Conservation (phyloP, 257 asterid genomes). For the Linaria vulgaris region DNA sequence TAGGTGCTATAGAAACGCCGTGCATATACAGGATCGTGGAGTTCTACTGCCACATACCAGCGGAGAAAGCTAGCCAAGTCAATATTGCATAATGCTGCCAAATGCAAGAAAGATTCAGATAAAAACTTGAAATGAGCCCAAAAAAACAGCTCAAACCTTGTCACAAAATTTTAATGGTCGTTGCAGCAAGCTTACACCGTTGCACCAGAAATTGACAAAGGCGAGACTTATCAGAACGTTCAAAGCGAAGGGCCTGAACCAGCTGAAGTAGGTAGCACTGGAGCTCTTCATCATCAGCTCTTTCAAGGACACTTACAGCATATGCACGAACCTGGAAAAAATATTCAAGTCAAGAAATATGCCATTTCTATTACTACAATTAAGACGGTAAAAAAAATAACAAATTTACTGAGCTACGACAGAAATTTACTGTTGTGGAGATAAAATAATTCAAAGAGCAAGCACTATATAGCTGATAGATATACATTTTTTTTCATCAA, state of each 20-base stretch:
- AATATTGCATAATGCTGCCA: constrained; percentile 81
- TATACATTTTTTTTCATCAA: constrained; percentile 2
- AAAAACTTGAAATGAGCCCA: constrained; percentile 8
- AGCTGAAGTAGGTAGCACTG: constrained; percentile 97
- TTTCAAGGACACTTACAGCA: constrained; percentile 93
- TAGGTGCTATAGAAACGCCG: constrained; percentile 87
- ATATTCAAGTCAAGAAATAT: constrained; percentile 20
- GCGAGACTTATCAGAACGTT: constrained; percentile 91
- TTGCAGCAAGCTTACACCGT: constrained; percentile 67
- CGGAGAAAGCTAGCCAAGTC: constrained; percentile 99
- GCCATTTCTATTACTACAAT: constrained; percentile 8
- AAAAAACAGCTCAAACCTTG: constrained; percentile 20
- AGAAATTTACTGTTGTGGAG: constrained; percentile 4
- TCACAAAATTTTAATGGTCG: constrained; percentile 26
- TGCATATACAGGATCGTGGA: constrained; percentile 91
- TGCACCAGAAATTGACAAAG: constrained; percentile 93
- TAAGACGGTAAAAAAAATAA: not conserved
- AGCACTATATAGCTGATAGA: not conserved
- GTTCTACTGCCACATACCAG: constrained; percentile 98
- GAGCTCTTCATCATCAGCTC: constrained; percentile 99
- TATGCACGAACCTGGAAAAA: constrained; percentile 81
- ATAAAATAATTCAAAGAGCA: constrained; percentile 5
- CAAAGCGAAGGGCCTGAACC: constrained; percentile 99
- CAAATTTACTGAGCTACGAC: constrained; percentile 9
- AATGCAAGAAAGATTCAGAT: constrained; percentile 21